phyloP scores from a whole-genome alignment of 371 early-diverging fungal species.

The Mortierella sp. region DNA sequence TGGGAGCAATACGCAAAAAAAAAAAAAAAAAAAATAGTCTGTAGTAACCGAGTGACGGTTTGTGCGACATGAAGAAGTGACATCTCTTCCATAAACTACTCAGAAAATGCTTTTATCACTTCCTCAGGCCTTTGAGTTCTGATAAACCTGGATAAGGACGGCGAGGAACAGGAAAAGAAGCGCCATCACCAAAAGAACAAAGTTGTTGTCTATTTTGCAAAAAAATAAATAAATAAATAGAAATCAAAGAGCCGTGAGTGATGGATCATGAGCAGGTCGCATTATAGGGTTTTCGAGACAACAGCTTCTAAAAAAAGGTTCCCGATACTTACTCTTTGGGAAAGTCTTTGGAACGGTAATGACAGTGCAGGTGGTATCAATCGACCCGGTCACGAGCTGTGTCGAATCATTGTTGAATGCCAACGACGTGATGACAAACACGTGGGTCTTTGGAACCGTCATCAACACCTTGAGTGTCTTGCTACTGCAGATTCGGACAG shows the following conservation, averaged over 20 bases:
- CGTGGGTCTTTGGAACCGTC: constrained; percentile 67
- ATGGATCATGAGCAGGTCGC: neutral
- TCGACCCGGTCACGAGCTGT: constrained; percentile 71
- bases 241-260: neutral
- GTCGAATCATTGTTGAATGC: constrained; percentile 69
- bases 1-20: too few species aligned
- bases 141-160: constrained; percentile 42
- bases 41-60: too few species aligned
- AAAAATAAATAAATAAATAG: neutral
- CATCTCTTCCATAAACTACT: too few species aligned
- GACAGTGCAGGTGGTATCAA: constrained; percentile 71
- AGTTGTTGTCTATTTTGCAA: constrained; percentile 35
- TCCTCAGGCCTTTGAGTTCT: constrained; percentile 13
- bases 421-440: constrained; percentile 72
- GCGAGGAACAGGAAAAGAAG: constrained; percentile 50
- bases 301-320: neutral
- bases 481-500: constrained; percentile 64
- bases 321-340: constrained; percentile 44
- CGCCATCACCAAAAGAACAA: constrained; percentile 43
- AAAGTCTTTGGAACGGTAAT: constrained; percentile 66
- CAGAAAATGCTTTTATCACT: too few species aligned
- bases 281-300: neutral
- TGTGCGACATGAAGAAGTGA: too few species aligned
- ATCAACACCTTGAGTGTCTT: constrained; percentile 61
- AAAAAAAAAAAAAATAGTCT: too few species aligned